phyloP scores from a whole-genome alignment of 2,329 filamentous ascomycete genomes.

The Fusarium sp. region DNA sequence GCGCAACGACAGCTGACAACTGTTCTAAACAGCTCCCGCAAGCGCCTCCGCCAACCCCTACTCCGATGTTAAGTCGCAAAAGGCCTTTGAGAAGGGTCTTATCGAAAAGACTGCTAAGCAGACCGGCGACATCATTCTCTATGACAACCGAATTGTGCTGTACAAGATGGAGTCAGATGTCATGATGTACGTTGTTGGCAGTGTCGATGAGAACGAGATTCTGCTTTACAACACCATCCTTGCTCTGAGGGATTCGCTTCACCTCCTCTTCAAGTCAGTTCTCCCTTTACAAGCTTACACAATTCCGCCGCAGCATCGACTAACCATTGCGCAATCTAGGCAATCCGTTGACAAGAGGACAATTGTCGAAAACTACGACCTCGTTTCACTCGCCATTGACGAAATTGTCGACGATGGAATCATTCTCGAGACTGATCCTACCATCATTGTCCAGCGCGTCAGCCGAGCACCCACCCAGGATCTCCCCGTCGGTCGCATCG shows the following conservation, averaged over 20 bases:
- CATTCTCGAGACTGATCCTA: slow-evolving; percentile 96
- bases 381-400: slow-evolving; percentile 92
- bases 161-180: slow-evolving; percentile 99
- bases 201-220: slow-evolving; percentile 95
- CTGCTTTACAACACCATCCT: slow-evolving; percentile 94
- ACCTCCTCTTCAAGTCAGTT: slow-evolving; percentile 89
- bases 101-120: slow-evolving; percentile 97
- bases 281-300: neutral
- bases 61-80: slow-evolving; percentile 90
- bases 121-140: slow-evolving; percentile 94
- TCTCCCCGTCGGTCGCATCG: slow-evolving; percentile 91
- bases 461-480: slow-evolving; percentile 93
- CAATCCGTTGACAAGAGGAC: slow-evolving; percentile 98
- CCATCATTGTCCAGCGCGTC: slow-evolving; percentile 91
- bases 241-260: slow-evolving; percentile 89
- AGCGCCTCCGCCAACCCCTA: slow-evolving; percentile 79
- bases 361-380: slow-evolving; percentile 98
- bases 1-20: slow-evolving; percentile 50
- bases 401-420: slow-evolving; percentile 97
- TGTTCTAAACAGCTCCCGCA: slow-evolving; percentile 50
- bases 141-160: slow-evolving; percentile 94
- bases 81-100: slow-evolving; percentile 95
- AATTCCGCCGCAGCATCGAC: slow-evolving; percentile 1
- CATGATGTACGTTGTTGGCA: slow-evolving; percentile 94
- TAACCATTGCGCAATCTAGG: slow-evolving; percentile 60